A percentile compares a stretch with the other conserved stretches of the same genome.
Conservation (phyloP, 2,329 filamentous ascomycete species). For the Calonectria leucothoes region DNA sequence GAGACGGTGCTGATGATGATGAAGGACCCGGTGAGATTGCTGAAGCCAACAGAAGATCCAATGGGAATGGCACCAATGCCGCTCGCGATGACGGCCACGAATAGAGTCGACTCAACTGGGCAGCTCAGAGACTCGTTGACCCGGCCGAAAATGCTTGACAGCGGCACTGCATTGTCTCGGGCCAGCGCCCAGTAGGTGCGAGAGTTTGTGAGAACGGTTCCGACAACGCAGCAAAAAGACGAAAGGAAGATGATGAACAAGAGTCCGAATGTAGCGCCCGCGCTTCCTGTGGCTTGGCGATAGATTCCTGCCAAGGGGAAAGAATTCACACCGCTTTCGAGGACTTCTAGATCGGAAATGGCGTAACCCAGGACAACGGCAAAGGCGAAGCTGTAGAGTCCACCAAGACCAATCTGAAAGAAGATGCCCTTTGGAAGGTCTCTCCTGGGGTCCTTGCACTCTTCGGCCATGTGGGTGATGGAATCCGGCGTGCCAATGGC, state of each 20-base stretch:
- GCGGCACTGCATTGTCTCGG: conserved; percentile 38
- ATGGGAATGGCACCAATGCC: conserved; percentile 40
- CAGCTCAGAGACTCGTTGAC: conserved; percentile 34
- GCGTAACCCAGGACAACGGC: conserved; percentile 38
- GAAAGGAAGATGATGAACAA: conserved; percentile 42
- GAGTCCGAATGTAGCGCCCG: conserved; percentile 31
- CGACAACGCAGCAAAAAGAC: conserved; percentile 35
- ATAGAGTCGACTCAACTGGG: conserved; percentile 36
- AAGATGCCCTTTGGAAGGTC: conserved; percentile 35
- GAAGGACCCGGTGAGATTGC: conserved; percentile 40
- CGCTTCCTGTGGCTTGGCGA: conserved; percentile 35
- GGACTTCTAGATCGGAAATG: conserved; percentile 36
- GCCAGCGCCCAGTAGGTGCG: conserved; percentile 39
- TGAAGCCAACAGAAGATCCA: conserved; percentile 39
- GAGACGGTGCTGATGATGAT: conserved; percentile 43
- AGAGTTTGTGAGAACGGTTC: conserved; percentile 39
- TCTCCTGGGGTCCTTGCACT: conserved; percentile 30
- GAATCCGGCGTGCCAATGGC: conserved; percentile 39
- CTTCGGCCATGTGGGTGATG: conserved; percentile 42
- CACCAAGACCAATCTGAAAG: conserved; percentile 39
- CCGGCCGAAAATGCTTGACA: conserved; percentile 30
- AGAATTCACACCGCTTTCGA: conserved; percentile 35
- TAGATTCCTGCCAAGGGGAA: conserved; percentile 40
- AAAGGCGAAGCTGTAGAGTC: conserved; percentile 35
- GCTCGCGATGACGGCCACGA: conserved; percentile 38